Evolutionary conservation across 306 rosid genomes (phyloP).

Genomic region (Rubus idaeus): DNA sequence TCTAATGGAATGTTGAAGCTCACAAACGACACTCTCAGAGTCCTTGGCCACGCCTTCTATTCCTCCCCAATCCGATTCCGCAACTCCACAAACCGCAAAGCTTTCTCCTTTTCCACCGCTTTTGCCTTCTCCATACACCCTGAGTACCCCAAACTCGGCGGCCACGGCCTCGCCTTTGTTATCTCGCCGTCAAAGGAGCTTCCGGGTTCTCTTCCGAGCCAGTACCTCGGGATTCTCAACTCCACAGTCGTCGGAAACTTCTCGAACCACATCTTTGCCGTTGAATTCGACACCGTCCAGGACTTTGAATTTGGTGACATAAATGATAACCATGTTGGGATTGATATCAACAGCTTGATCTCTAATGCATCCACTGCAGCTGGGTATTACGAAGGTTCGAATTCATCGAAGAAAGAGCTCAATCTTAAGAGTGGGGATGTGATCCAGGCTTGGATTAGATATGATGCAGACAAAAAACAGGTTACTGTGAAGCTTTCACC

Average conservation of each 20-base stretch:
- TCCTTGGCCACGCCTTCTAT: slow-evolving; percentile 25
- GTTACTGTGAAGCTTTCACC: slow-evolving; percentile 47
- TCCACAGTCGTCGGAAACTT: slow-evolving; percentile 43
- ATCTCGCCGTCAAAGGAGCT: slow-evolving; percentile 25
- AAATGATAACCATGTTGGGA: slow-evolving; percentile 55
- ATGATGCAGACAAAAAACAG: slow-evolving; percentile 30
- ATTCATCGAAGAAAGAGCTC: slow-evolving; percentile 14
- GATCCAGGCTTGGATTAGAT: slow-evolving; percentile 57
- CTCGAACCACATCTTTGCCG: slow-evolving; percentile 52
- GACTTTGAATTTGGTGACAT: slow-evolving; percentile 49
- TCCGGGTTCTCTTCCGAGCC: slow-evolving; percentile 34
- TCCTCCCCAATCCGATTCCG: slow-evolving; percentile 6
- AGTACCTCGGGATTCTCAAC: slow-evolving; percentile 52
- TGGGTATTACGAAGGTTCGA: background rate
- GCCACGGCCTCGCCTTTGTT: slow-evolving; percentile 26
- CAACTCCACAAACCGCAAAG: slow-evolving; percentile 6
- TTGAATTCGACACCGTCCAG: slow-evolving; percentile 54
- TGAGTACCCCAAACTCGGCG: slow-evolving; percentile 16
- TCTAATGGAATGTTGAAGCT: slow-evolving; percentile 33
- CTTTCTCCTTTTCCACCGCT: slow-evolving; percentile 20
- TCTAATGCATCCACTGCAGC: slow-evolving; percentile 53
- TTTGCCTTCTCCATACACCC: slow-evolving; percentile 25
- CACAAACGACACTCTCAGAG: slow-evolving; percentile 19
- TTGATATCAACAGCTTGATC: slow-evolving; percentile 43
- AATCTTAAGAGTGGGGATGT: slow-evolving; percentile 45